Evolutionary conservation across 805 yeast species (phyloP), one percentile per base, ranked within the genome.

Genomic region (Candida ipomoeae): DNA sequence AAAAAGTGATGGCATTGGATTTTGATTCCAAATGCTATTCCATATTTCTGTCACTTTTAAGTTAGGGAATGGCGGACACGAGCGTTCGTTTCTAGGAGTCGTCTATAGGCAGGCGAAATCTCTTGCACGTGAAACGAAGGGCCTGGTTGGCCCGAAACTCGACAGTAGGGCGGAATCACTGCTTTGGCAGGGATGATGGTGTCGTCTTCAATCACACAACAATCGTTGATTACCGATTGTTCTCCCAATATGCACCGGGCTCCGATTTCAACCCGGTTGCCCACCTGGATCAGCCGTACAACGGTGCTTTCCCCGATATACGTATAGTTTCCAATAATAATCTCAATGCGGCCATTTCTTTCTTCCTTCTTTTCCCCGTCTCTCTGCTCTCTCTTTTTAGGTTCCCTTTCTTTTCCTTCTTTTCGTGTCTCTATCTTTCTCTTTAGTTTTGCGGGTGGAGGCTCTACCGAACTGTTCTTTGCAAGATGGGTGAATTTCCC

Each of bases 111-210:
- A 20, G 60, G 60, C 46, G 60, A 63, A 48, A 74, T 57, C 18
- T 56, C 57, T 29, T 41, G 57, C 3, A 73, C 53, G 14, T 14
- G 18, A 37, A 66, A 71, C 44, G 63, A 57, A n/a, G 42, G 45
- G 3, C 77, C 76, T 1, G 76, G 75, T 2, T 50, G 53, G 0
- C 77, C 77, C 13, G 65, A 56, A 2, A 80, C 83, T 29, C 70
- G 63, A 35, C 79, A 70, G 54, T 73, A 81, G 0, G 84, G 81
- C 2, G 85, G 83, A n/a, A 81, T 67, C 21, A 75, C 72, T 51
- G 62, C 62, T 14, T 66, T 68, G 2, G 70, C 64, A 0, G 82
- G 81, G 2, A 82, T 54, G 2, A 55, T 52, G 0, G 78, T 68
- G 13, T 71, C 72, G 45, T 69, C 64, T 20, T 71, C 69, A 3